Evolutionary conservation across 345 rosid genomes (phyloP), one percentile per base, ranked within the genome.

Genomic region (Euphorbia peplus): DNA sequence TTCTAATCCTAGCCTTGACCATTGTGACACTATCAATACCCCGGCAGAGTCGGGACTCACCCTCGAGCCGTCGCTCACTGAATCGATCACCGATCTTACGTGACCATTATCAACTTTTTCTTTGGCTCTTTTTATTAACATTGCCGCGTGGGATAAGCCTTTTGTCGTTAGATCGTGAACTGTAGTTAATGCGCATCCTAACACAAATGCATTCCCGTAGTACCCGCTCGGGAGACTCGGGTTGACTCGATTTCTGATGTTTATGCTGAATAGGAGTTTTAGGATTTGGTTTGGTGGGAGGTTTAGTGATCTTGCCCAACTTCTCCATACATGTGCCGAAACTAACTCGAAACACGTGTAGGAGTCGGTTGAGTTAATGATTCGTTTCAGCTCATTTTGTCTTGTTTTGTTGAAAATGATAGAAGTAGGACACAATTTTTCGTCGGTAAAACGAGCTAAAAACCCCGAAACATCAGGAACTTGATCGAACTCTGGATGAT

Each of bases 1-100:
- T 8, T 92, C 95, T 32, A 92, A 72, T 42, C 96, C 98, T 57
- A 92, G 85, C 42, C 86, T 85, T 69, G 98, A 92, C 98, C 98
- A 92, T 53, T 92, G 93, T 41, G 96, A 87, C 75, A 88, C 5
- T 52, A 92, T 83, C 81, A 92, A 69, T 0, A 87, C 90, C 0
- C 92, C 95, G 0, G 85, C 92, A 14, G 88, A 80, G 89, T 85
- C 96, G 0, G 91, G 87, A 76, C 89, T 29, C 32, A 87, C 84
- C 56, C 74, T 72, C 48, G 67, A n/a, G n/a, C n/a, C 47, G 44
- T 39, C 77, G 63, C 91, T 88, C 81, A 90, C 93, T 24, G 82
- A 74, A 65, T 84, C 86, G 1, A 84, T 72, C 46, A 87, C 88
- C 59, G 88, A 82, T 53, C 75, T 83, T 21, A 87, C 93, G 73